phyloP scores from a whole-genome alignment of 129 eudicot genomes.

The Scalesia atractyloides region DNA sequence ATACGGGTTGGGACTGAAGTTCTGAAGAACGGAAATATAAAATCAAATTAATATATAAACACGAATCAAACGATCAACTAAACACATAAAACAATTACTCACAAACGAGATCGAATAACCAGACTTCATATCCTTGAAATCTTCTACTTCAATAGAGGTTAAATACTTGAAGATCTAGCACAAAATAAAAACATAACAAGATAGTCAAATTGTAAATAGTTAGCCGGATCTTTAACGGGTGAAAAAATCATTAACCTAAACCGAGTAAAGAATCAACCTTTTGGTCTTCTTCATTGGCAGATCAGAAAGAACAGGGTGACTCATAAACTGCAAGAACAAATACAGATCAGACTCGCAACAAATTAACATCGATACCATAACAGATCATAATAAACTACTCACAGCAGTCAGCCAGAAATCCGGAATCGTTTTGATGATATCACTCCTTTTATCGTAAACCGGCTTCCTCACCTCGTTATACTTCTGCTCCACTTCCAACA shows the following conservation, averaged over 20 bases:
- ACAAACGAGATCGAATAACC: constrained; percentile 82
- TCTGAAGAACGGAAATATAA: constrained; percentile 38
- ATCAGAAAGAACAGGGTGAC: constrained; percentile 81
- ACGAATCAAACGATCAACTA: background rate
- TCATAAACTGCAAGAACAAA: constrained; percentile 58
- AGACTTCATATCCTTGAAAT: constrained; percentile 73
- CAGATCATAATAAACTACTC: constrained; percentile 26
- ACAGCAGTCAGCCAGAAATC: constrained; percentile 90
- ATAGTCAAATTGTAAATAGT: background rate
- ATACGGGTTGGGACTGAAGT: constrained; percentile 61
- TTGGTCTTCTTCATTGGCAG: constrained; percentile 75
- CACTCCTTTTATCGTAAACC: constrained; percentile 68
- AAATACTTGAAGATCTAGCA: constrained; percentile 70
- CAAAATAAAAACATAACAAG: background rate
- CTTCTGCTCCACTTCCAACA: constrained; percentile 69
- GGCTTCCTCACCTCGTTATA: constrained; percentile 73
- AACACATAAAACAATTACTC: constrained; percentile 27
- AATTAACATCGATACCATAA: background rate
- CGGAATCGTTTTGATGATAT: constrained; percentile 64
- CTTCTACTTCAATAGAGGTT: constrained; percentile 75
- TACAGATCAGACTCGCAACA: constrained; percentile 2
- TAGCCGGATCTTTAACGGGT: background rate
- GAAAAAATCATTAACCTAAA: background rate
- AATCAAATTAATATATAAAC: background rate
- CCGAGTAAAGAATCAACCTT: constrained; percentile 48